Evolutionary conservation across 2,329 filamentous ascomycete species (phyloP).

Genomic region (Apiospora rasikravindrae): DNA sequence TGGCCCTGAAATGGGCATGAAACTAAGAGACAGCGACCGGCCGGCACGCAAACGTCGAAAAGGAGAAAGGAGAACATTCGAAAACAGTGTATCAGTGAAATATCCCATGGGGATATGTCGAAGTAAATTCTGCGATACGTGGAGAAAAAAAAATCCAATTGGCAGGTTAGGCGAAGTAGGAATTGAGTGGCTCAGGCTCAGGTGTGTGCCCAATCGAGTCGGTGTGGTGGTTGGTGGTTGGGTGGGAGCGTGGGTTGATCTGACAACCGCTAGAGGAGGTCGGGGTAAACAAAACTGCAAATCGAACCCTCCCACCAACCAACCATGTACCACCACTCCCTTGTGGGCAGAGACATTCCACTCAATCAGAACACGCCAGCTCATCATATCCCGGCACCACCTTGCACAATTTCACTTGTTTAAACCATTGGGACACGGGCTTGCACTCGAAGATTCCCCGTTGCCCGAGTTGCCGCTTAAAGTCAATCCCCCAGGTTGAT

Average conservation of each 20-base stretch:
- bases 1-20: not conserved
- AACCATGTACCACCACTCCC: not conserved
- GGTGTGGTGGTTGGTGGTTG: not conserved
- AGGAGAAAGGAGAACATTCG: not conserved
- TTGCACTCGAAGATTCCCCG: constrained; percentile 4
- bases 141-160: not conserved
- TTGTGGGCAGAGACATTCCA: constrained; percentile 6
- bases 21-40: not conserved
- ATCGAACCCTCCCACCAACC: not conserved
- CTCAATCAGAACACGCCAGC: constrained; percentile 18
- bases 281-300: constrained; percentile 4
- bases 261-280: constrained; percentile 5
- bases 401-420: not conserved
- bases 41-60: not conserved
- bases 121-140: not conserved
- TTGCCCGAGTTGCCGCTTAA: constrained; percentile 24
- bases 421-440: not conserved
- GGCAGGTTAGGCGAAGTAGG: not conserved
- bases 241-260: not conserved
- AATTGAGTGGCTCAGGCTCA: not conserved
- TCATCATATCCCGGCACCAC: constrained; percentile 2
- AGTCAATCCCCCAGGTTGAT: constrained; percentile 38
- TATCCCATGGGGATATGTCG: not conserved
- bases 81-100: not conserved
- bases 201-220: constrained; percentile 9